Evolutionary conservation across 495 filamentous ascomycete species (phyloP).

Genomic region (Trichoderma erinaceum): DNA sequence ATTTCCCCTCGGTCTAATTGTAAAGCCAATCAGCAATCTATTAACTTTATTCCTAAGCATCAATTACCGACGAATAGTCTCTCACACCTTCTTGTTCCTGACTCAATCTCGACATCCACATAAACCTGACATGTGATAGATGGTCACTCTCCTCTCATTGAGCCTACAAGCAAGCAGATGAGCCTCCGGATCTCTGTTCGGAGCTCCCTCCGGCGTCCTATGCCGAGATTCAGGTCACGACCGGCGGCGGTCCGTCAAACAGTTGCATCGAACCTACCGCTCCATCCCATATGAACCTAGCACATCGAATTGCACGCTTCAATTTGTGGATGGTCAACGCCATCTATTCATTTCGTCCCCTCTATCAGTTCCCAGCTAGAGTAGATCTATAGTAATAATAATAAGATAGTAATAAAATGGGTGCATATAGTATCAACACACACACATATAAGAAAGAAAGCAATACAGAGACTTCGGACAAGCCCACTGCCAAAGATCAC

Average conservation of each 20-base stretch:
- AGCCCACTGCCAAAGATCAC: neutral
- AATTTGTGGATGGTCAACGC: neutral
- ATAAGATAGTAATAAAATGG: neutral
- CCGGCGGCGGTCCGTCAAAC: neutral
- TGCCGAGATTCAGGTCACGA: neutral
- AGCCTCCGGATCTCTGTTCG: neutral
- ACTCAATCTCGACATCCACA: too few species aligned
- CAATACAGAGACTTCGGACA: neutral
- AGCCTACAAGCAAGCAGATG: neutral
- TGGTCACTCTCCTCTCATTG: neutral
- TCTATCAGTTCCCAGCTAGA: neutral
- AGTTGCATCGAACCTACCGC: neutral
- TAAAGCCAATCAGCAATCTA: too few species aligned
- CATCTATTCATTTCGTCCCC: neutral
- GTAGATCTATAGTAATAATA: neutral
- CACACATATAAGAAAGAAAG: neutral
- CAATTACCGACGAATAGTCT: too few species aligned
- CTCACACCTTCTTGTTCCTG: too few species aligned
- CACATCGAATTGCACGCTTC: neutral
- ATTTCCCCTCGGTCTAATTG: too few species aligned
- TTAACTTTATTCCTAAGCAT: too few species aligned
- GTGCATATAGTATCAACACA: neutral
- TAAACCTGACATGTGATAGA: too few species aligned
- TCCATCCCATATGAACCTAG: neutral
- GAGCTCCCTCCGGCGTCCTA: neutral